Evolutionary conservation across 306 rosid species (phyloP), one percentile per base, ranked within the genome.

Genomic region (Morella rubra): DNA sequence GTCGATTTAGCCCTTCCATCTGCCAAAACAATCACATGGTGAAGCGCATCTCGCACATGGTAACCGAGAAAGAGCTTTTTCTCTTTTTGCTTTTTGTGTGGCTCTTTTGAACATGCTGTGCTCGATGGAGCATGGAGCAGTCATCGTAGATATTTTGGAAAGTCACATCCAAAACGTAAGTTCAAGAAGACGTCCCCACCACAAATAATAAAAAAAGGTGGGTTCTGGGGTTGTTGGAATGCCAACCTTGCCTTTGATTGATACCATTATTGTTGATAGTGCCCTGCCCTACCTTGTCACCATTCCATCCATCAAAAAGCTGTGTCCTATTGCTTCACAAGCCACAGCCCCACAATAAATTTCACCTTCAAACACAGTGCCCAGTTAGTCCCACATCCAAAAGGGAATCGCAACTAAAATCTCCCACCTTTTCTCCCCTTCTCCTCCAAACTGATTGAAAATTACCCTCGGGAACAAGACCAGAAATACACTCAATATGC

Each of bases 211-310:
- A 37, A 32, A 20, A 54, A 62, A 45, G 49, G 64, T 73, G 54
- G 59, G 77, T 73, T 46, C 24, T 76, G 69, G 79, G 71, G 75
- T 71, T 1, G 74, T 67, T 83, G 82, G 69, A 58, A 65, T 76
- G 86, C 62, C 76, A 77, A 53, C 87, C 83, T 62, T 22, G 58
- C 78, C 66, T 64, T 83, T 45, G 47, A 72, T 44, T 76, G 71
- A 51, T 14, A 79, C 78, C 45, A 84, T 70, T 37, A 70, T 74
- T 75, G 73, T 77, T 55, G 82, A 71, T 80, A 78, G 84, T 85
- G 93, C 73, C 91, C 85, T 85, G 93, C 73, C 91, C 85, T 83
- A 77, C 87, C 85, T 70, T 76, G 93, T 87, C 91, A 84, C 84
- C 85, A 79, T 85, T 91, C 91, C 96, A 85, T 79, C 85, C 87